Conservation (phyloP, 176 grass and related monocot species). For the Alloteropsis semialata region DNA sequence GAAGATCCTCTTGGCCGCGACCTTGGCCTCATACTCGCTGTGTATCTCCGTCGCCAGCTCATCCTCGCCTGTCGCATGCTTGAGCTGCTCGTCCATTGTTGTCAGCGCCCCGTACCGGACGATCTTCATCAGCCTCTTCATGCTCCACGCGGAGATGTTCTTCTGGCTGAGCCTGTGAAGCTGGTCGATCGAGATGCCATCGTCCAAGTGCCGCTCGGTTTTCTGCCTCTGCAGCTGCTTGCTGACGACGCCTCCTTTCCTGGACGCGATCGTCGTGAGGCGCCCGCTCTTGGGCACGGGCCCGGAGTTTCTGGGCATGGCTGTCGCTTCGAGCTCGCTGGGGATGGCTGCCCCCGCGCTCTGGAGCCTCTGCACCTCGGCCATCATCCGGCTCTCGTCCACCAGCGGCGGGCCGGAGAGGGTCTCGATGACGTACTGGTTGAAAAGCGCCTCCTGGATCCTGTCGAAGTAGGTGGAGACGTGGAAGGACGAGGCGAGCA, state of each 20-base stretch:
- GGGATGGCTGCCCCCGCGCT: conserved; percentile 64
- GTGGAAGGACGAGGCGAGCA: conserved; percentile 90
- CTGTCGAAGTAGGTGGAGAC: conserved; percentile 98
- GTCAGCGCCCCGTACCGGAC: conserved; percentile 75
- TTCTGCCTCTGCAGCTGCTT: conserved; percentile 60
- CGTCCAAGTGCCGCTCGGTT: conserved; percentile 39
- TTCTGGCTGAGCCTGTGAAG: conserved; percentile 86
- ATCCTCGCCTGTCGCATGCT: conserved; percentile 42
- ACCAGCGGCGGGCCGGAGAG: conserved; percentile 78
- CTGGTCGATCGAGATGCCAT: conserved; percentile 78
- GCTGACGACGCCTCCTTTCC: conserved; percentile 31
- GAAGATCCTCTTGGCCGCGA: conserved; percentile 90
- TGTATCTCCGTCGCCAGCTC: conserved; percentile 68
- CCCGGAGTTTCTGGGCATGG: conserved; percentile 34
- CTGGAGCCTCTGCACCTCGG: conserved; percentile 78
- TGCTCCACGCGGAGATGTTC: conserved; percentile 95
- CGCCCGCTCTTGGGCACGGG: conserved; percentile 38
- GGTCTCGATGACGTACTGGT: conserved; percentile 94
- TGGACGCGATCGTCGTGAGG: conserved; percentile 32
- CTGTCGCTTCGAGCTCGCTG: conserved; percentile 49
- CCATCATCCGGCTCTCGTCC: conserved; percentile 69
- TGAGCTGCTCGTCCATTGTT: conserved; percentile 74
- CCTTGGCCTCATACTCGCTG: conserved; percentile 88
- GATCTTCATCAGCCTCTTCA: conserved; percentile 93
- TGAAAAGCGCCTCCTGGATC: conserved; percentile 94